Evolutionary conservation across 495 filamentous ascomycete genomes (phyloP).

Genomic region (Aspergillus sparsus): DNA sequence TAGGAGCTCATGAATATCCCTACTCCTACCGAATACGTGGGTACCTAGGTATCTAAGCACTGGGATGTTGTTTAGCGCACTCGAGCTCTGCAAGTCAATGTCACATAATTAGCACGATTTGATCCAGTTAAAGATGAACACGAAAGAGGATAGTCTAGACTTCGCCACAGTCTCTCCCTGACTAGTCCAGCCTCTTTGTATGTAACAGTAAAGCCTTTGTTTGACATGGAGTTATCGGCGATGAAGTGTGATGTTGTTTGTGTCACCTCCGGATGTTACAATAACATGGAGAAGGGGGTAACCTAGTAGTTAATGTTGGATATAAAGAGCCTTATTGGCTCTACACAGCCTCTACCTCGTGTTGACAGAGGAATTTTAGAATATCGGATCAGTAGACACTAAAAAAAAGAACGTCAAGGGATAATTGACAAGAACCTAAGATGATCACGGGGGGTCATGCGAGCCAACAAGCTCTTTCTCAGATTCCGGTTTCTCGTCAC

Average conservation of each 20-base stretch:
- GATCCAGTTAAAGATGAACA: constrained; percentile 16
- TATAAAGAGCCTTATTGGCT: neutral
- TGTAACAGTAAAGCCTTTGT: constrained; percentile 1
- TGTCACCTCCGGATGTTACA: constrained; percentile 51
- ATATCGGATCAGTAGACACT: too few species aligned
- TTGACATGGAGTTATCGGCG: neutral
- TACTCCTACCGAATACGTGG: too few species aligned
- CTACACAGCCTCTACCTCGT: neutral
- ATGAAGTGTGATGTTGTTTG: constrained; percentile 34
- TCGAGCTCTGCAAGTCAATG: too few species aligned
- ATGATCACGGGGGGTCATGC: constrained; percentile 18
- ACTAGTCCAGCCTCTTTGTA: neutral
- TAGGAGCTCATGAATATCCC: too few species aligned
- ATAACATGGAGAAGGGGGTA: constrained; percentile 29
- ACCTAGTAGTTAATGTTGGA: neutral
- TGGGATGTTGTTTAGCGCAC: too few species aligned
- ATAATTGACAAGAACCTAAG: neutral
- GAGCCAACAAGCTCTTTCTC: neutral
- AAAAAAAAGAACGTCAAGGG: neutral
- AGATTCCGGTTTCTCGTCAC: constrained; percentile 12
- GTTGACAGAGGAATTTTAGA: too few species aligned
- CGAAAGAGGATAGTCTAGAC: constrained; percentile 11
- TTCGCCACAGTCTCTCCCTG: constrained; percentile 7
- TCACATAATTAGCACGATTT: neutral
- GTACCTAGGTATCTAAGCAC: too few species aligned